phyloP scores from a whole-genome alignment of 192 early-diverging fungal genomes.

The Oehlia diaphana region DNA sequence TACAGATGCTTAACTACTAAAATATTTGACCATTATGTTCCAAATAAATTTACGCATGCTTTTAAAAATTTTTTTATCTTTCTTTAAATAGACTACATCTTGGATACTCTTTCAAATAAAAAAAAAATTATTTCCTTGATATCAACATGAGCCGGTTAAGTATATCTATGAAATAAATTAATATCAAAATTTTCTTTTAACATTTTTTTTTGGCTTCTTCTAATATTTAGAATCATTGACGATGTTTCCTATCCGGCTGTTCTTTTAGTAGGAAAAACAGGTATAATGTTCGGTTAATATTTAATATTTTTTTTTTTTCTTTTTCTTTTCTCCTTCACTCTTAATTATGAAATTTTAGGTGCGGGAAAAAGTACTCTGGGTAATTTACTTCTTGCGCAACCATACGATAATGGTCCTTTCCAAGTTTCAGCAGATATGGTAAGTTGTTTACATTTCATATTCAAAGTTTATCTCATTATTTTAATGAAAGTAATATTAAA shows the following conservation, averaged over 20 bases:
- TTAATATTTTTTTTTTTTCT: neutral
- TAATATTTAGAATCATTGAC: neutral
- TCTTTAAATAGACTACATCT: no score
- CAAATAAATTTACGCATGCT: no score
- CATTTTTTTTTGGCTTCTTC: neutral
- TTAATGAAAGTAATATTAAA: neutral
- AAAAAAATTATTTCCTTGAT: no score
- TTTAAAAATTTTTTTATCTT: no score
- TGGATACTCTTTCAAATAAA: no score
- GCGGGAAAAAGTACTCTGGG: constrained; percentile 30
- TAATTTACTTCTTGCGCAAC: constrained; percentile 3
- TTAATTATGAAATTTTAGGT: constrained; percentile 15
- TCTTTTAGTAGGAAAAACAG: constrained; percentile 20
- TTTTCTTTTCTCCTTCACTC: neutral
- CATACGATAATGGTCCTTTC: constrained; percentile 6
- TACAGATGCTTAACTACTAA: no score
- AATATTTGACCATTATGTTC: no score
- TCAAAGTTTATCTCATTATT: no score
- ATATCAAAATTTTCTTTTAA: neutral
- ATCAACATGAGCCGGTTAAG: constrained; percentile 19
- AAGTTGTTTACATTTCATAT: neutral
- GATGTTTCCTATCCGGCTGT: neutral
- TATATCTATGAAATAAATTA: constrained; percentile 4
- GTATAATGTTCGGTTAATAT: neutral
- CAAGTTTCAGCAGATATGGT: constrained; percentile 10